Percentiles rank a stretch among this genome's conserved stretches.
These are phyloP conservation scores for Chloris gayana DNA, from an alignment of 176 grass and related monocot species.

Conservation along the genomic window DNA sequence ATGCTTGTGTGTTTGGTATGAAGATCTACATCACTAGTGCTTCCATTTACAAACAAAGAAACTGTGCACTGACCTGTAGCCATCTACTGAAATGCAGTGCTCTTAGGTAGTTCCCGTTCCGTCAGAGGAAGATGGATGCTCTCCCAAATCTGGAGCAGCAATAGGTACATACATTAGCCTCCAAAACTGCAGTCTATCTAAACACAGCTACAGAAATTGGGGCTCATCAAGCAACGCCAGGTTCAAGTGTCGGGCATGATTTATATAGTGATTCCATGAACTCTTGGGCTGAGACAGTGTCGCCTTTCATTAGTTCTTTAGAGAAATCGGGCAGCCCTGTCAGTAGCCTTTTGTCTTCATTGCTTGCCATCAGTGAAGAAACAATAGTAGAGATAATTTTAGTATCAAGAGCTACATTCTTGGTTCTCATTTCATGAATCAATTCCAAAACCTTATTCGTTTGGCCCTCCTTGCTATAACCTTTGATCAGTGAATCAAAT, in stretches of 20 bases:
- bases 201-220: neutral
- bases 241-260: slow-evolving; percentile 31
- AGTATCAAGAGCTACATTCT: slow-evolving; percentile 53
- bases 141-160: too few species aligned
- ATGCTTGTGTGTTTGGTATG: too few species aligned
- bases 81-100: too few species aligned
- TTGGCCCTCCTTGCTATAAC: slow-evolving; percentile 42
- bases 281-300: neutral
- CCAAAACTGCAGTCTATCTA: slow-evolving; percentile 27
- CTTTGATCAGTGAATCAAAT: slow-evolving; percentile 64
- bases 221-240: slow-evolving; percentile 5
- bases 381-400: slow-evolving; percentile 48
- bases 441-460: slow-evolving; percentile 40
- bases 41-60: too few species aligned
- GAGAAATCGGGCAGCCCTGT: slow-evolving; percentile 34
- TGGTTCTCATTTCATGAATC: slow-evolving; percentile 52
- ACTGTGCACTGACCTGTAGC: too few species aligned
- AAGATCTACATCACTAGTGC: too few species aligned
- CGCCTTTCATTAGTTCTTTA: neutral
- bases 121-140: too few species aligned
- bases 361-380: slow-evolving; percentile 35
- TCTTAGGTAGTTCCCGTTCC: too few species aligned
- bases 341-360: slow-evolving; percentile 36
- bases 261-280: slow-evolving; percentile 28
- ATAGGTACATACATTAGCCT: slow-evolving; percentile 18